Base-by-base conservation (phyloP, 495 filamentous ascomycete species). In the Evansstolkia leycettana region DNA sequence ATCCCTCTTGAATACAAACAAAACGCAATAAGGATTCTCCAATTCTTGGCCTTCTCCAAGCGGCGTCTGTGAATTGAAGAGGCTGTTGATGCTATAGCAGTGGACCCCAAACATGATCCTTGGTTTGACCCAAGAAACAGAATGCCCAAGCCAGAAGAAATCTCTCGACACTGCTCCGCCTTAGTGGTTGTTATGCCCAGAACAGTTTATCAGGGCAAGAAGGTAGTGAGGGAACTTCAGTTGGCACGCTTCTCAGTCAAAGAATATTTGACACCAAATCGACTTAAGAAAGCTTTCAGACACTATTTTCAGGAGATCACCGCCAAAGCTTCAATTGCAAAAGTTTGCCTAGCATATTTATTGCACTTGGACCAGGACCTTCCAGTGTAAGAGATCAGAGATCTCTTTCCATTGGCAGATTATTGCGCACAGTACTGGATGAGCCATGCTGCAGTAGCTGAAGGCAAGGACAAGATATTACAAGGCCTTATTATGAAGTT, bases 21-120 rank as follows among this genome's bases (percentile, higher is more conserved):
- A 7, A 12, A 51, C 20, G 48, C 51, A 7, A 36, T 50, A 6
- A 49, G 34, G 16, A 33, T 53, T 18, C 38, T 65, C 0, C 52
- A 55, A 25, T 62, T 51, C 37, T 32, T 64, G 18, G 32, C 45
- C 2, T 52, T 34, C 35, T 50, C 52, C 11, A 16, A 31, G 16
- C 39, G 47, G 33, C 41, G 48, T 12, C 30, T 54, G 23, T 32
- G 28, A 14, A 28, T 54, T 14, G 23, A 52, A 34, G 55, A 60
- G 34, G 31, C 50, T n/a, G 50, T 52, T 25, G 48, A 62, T 20
- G 18, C 34, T 31, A 30, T 43, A 25, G 31, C 26, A 13, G 37
- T 40, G 3, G 29, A 40, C 9, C 33, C 29, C 7, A 26, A 28
- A 2, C 10, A 10, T n/a, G 15, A 34, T 8, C 16, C 29, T 28